Evolutionary conservation across 495 filamentous ascomycete genomes (phyloP).

Genomic region (Podospora bellae-mahoneyi): DNA sequence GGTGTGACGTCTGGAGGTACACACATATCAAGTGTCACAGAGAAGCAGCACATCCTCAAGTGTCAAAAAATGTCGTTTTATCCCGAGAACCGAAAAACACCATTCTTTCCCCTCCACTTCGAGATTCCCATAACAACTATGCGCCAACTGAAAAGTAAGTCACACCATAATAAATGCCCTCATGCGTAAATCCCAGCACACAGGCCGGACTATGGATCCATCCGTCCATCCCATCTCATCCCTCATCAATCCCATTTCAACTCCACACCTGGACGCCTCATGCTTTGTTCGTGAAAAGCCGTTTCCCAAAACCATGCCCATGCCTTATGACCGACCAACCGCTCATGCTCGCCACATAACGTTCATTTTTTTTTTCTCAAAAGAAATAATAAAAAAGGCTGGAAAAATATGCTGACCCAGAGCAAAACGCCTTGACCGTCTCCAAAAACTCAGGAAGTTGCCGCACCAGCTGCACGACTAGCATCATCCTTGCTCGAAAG

Average conservation of each 20-base stretch:
- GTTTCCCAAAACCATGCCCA: not conserved
- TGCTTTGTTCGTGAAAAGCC: conserved; percentile 9
- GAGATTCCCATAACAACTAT: not conserved
- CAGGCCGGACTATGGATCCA: not conserved
- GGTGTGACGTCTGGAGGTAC: not conserved
- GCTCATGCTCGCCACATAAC: conserved; percentile 8
- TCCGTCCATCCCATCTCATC: not conserved
- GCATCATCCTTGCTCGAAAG: conserved; percentile 30
- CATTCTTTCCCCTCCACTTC: not conserved
- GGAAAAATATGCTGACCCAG: conserved; percentile 1
- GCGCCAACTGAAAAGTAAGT: not conserved
- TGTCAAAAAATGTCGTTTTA: not conserved
- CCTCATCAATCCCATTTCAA: not conserved
- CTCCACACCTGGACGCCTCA: conserved; percentile 3
- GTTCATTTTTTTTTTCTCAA: conserved; percentile 1
- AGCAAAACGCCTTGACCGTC: conserved; percentile 2
- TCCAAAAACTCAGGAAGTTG: conserved; percentile 10
- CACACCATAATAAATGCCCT: not conserved
- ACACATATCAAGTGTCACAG: not conserved
- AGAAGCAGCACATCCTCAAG: not conserved
- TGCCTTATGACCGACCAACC: not conserved
- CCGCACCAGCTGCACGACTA: conserved; percentile 17
- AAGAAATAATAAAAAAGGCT: not conserved
- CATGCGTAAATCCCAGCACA: not conserved
- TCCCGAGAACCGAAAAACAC: not conserved